Evolutionary conservation across 2,329 filamentous ascomycete species (phyloP).

Genomic region (Colletotrichum sojae): DNA sequence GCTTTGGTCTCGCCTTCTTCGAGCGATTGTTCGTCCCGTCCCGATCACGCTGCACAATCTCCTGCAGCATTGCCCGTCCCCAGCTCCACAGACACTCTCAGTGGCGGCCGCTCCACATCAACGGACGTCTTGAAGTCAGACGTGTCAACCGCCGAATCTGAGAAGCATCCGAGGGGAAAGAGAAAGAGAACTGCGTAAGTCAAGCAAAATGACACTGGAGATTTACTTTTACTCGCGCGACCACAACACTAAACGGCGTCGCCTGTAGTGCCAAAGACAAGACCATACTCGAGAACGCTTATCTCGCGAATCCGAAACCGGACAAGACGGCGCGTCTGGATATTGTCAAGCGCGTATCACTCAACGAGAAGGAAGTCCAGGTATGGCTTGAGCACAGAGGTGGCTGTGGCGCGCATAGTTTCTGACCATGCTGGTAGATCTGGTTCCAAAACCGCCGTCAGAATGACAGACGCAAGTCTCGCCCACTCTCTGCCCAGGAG

Average conservation of each 20-base stretch:
- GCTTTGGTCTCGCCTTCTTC: slow-evolving; percentile 19
- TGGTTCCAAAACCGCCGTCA: slow-evolving; percentile 98
- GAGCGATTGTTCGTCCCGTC: slow-evolving; percentile 18
- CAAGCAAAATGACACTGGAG: neutral
- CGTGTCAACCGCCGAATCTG: slow-evolving; percentile 43
- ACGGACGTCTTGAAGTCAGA: slow-evolving; percentile 12
- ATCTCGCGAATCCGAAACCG: slow-evolving; percentile 87
- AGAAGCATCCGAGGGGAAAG: slow-evolving; percentile 71
- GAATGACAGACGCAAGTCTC: slow-evolving; percentile 90
- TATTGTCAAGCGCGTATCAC: slow-evolving; percentile 86
- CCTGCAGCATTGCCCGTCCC: slow-evolving; percentile 6
- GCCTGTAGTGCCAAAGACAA: slow-evolving; percentile 84
- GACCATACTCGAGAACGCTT: slow-evolving; percentile 87
- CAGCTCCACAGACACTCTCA: neutral
- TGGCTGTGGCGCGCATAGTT: slow-evolving; percentile 10
- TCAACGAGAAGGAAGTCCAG: slow-evolving; percentile 97
- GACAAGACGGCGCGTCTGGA: slow-evolving; percentile 89
- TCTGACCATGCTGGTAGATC: slow-evolving; percentile 71
- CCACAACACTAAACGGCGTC: slow-evolving; percentile 14
- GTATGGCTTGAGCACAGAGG: slow-evolving; percentile 60
- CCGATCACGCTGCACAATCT: slow-evolving; percentile 8
- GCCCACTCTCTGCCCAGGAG: slow-evolving; percentile 84
- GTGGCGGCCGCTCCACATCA: slow-evolving; percentile 5
- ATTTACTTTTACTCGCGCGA: neutral
- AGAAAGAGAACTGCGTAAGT: slow-evolving; percentile 76